phyloP scores from a whole-genome alignment of 129 eudicot genomes.

The Flaveria brownii region DNA sequence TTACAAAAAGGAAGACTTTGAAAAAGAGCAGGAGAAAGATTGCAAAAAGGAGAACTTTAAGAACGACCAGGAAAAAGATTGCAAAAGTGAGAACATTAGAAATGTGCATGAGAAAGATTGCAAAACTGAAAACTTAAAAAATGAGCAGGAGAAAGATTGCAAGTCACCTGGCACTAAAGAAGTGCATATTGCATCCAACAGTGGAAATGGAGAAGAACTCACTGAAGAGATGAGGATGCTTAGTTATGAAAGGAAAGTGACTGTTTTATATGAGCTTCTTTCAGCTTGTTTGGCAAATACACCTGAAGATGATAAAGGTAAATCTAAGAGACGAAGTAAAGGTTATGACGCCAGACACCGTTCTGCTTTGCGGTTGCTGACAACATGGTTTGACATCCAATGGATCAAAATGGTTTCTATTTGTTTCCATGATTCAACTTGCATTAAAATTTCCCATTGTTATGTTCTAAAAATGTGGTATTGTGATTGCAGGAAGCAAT shows the following conservation, averaged over 20 bases:
- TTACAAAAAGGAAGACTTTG: constrained; percentile 20
- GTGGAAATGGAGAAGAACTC: constrained; percentile 45
- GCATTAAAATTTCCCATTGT: background rate
- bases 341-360: constrained; percentile 98
- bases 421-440: constrained; percentile 5
- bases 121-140: constrained; percentile 30
- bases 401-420: constrained; percentile 74
- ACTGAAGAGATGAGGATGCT: constrained; percentile 65
- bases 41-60: constrained; percentile 22
- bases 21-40: constrained; percentile 29
- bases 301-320: constrained; percentile 54
- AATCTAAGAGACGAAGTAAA: constrained; percentile 48
- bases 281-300: constrained; percentile 78
- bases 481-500: constrained; percentile 77
- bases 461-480: background rate
- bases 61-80: constrained; percentile 28
- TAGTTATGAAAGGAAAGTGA: constrained; percentile 62
- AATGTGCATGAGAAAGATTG: constrained; percentile 30
- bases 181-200: constrained; percentile 28
- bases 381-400: constrained; percentile 88
- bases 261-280: constrained; percentile 85
- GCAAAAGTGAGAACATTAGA: constrained; percentile 18
- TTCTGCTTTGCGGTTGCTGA: constrained; percentile 87
- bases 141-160: constrained; percentile 28
- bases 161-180: constrained; percentile 49